phyloP scores from a whole-genome alignment of 441 rosid species.

The Aquilaria agallochum region DNA sequence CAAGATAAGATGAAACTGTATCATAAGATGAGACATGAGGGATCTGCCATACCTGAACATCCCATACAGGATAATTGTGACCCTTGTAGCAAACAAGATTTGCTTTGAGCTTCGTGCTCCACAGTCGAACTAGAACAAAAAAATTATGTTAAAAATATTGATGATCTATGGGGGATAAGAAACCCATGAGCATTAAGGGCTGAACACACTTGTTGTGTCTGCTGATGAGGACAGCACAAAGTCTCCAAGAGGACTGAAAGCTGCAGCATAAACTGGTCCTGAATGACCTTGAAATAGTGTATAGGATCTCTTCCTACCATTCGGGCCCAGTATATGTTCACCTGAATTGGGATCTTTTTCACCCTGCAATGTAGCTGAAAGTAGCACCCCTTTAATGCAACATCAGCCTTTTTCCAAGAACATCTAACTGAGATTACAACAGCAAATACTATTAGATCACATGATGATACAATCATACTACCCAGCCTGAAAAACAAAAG shows the following conservation, averaged over 20 bases:
- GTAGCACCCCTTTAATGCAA: background rate
- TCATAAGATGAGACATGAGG: background rate
- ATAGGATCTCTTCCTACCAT: constrained; percentile 61
- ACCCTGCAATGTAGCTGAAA: constrained; percentile 71
- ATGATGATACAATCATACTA: too few species aligned
- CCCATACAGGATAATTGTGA: constrained; percentile 99
- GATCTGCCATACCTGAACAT: constrained; percentile 69
- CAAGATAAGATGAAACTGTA: background rate
- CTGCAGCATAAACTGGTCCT: constrained; percentile 91
- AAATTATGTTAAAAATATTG: too few species aligned
- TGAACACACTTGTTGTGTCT: constrained; percentile 70
- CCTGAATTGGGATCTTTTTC: constrained; percentile 53
- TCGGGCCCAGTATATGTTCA: constrained; percentile 44
- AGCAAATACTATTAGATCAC: too few species aligned
- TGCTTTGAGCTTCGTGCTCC: constrained; percentile 94
- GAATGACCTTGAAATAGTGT: constrained; percentile 84
- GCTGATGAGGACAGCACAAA: constrained; percentile 90
- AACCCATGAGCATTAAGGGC: background rate
- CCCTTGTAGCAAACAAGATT: constrained; percentile 99
- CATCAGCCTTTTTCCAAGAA: too few species aligned
- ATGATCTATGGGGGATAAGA: constrained; percentile 7
- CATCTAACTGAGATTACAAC: too few species aligned
- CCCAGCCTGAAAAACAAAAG: too few species aligned
- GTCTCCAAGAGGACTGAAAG: constrained; percentile 90
- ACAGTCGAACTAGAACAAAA: constrained; percentile 66